A percentile compares a stretch with the other conserved stretches of the same genome.
phyloP scores from a whole-genome alignment of 2,329 filamentous ascomycete species.

The Geosmithia flava region DNA sequence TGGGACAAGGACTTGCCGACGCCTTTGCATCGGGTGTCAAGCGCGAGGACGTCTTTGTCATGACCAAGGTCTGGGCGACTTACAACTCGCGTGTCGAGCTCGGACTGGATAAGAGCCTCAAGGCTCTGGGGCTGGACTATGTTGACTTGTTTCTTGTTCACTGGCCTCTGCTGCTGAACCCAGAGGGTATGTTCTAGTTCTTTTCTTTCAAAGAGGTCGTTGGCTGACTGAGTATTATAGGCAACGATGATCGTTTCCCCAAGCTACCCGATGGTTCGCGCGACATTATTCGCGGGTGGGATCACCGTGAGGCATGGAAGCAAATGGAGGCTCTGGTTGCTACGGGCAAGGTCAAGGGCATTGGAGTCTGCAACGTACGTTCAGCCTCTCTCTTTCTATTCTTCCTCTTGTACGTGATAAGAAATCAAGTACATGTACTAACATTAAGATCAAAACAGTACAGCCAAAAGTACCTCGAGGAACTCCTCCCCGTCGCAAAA shows the following conservation, averaged over 20 bases:
- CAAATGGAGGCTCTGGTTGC: conserved; percentile 55
- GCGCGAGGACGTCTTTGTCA: conserved; percentile 71
- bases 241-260: conserved; percentile 63
- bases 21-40: conserved; percentile 59
- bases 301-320: conserved; percentile 68
- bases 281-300: conserved; percentile 57
- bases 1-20: conserved; percentile 64
- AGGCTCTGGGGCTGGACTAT: conserved; percentile 65
- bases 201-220: too few relatives aligned
- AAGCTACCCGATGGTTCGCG: conserved; percentile 61
- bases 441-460: conserved; percentile 22
- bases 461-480: conserved; percentile 40
- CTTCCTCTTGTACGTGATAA: too few relatives aligned
- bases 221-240: conserved; percentile 13
- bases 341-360: conserved; percentile 41
- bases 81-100: conserved; percentile 60
- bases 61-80: conserved; percentile 77
- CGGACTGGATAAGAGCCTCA: conserved; percentile 60
- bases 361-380: conserved; percentile 44
- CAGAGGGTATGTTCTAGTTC: conserved; percentile 39
- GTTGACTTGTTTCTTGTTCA: conserved; percentile 75
- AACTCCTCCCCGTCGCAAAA: conserved; percentile 34
- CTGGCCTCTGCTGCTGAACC: conserved; percentile 75
- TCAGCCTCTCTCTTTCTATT: background rate
- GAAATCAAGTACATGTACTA: background rate